These are phyloP conservation scores for Trichoderma endophyticum DNA, from an alignment of 2,329 filamentous ascomycete species.

Conservation along the genomic window DNA sequence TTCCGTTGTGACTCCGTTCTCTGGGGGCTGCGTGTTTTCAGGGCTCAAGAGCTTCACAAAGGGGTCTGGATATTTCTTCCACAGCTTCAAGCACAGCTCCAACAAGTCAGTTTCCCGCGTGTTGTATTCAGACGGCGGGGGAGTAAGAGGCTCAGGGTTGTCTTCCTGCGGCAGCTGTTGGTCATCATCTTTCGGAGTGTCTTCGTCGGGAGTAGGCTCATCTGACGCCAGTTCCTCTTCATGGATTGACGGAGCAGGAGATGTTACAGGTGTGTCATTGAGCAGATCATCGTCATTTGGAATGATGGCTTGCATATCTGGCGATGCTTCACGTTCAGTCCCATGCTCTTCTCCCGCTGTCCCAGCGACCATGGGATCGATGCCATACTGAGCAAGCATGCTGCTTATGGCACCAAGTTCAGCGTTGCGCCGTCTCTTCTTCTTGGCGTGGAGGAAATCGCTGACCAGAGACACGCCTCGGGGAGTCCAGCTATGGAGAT, in stretches of 20 bases:
- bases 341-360: slow-evolving; percentile 26
- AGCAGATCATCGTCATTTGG: slow-evolving; percentile 56
- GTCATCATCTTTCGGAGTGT: slow-evolving; percentile 24
- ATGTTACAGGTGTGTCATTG: slow-evolving; percentile 54
- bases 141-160: slow-evolving; percentile 20
- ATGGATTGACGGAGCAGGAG: slow-evolving; percentile 39
- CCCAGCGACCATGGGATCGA: slow-evolving; percentile 41
- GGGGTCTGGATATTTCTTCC: slow-evolving; percentile 60
- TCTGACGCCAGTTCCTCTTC: slow-evolving; percentile 24
- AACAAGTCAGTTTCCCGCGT: slow-evolving; percentile 48
- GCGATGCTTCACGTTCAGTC: slow-evolving; percentile 37
- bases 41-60: slow-evolving; percentile 54
- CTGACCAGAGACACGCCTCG: slow-evolving; percentile 86
- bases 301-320: slow-evolving; percentile 40
- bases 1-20: slow-evolving; percentile 54
- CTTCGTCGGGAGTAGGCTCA: slow-evolving; percentile 25
- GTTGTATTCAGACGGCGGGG: slow-evolving; percentile 41
- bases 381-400: slow-evolving; percentile 58
- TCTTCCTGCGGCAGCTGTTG: slow-evolving; percentile 23
- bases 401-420: slow-evolving; percentile 77
- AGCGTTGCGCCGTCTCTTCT: slow-evolving; percentile 68
- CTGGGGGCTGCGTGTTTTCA: slow-evolving; percentile 65
- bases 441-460: slow-evolving; percentile 75
- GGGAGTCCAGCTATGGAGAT: slow-evolving; percentile 78
- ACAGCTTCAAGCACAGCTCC: slow-evolving; percentile 60